Evolutionary conservation across 257 asterid species (phyloP), one percentile per base, ranked within the genome.

Genomic region (Avicennia marina): DNA sequence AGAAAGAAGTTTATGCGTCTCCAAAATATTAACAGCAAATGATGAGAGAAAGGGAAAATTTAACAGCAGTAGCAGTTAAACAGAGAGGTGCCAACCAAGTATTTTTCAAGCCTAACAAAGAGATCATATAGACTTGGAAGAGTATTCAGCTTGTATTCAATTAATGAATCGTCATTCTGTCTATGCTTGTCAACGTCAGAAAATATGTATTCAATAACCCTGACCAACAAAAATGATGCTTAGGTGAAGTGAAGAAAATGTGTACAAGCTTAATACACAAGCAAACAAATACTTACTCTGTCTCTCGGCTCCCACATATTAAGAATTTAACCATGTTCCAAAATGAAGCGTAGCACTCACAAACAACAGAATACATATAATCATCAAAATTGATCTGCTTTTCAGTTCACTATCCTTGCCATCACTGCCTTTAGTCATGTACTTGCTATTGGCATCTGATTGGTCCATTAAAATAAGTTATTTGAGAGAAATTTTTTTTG

Each of bases 351-450:
- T 89, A 93, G 84, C 97, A 83, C 84, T 93, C 98, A 20, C 87
- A 60, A 70, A 93, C 96, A 77, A 97, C 94, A 64, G 89, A 82
- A 62, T 90, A 82, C 98, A 89, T 93, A 63, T 89, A 93, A 58
- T 65, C 79, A 60, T 89, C 97, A 25, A 83, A 72, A 51, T 64
- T 85, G 20, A 93, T 86, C 77, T 96, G 82, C 83, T 93, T 93
- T 72, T 81, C 74, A 93, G 81, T 66, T 93, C 98, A 48, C 83
- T 77, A 55, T 86, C 90, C 77, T 93, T 86, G 51, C 97, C 98
- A 34, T 80, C 84, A 73, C 97, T 93, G 57, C 89, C 97, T 76
- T 93, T 93, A 46, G 98, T 97, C 97, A 93, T 93, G 74, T 93
- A 97, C 66, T 87, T 39, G 98, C 98, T 56, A 93, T 93, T 9